Evolutionary conservation across 495 filamentous ascomycete species (phyloP), one percentile per base, ranked within the genome.

Genomic region (Penicillium bialowiezense): DNA sequence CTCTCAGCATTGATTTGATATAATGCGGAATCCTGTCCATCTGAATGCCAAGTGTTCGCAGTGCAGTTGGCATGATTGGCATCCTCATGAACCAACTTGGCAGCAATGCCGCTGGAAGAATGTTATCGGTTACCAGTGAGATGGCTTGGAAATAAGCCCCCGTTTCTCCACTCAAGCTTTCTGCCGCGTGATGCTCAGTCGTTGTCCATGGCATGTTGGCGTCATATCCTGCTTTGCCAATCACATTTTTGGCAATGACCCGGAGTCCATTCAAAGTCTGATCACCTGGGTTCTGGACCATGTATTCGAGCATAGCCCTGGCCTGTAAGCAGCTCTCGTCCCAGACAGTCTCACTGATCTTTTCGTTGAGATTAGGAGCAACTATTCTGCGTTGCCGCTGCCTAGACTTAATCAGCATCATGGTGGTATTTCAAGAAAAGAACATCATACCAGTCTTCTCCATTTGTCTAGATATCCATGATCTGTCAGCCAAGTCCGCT

Each of bases 181-280:
- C 23, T 8, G 23, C 4, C 23, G 55, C 21, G 24, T 18, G n/a
- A 20, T 41, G 37, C 18, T 55, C 14, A 44, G 51, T 38, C 13
- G 60, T 49, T n/a, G 56, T 38, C 59, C 67, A 76, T 0, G 61
- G 24, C 37, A 65, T 57, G 4, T 58, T 46, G 37, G 67, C 54
- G 17, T 63, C 63, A 50, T 70, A 74, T 12, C 65, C 70, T 13
- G 70, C 64, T 41, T 47, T 38, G 3, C 68, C 68, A 14, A 76
- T 56, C 5, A 74, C 71, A 50, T 76, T 71, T 54, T 74, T 67
- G 17, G 73, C 67, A 14, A 72, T 41, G 35, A 51, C 52, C 1
- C 60, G 58, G 12, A 70, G 47, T 2, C 61, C 60, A 9, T 40
- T 40, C 4, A 70, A 39, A 3, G 58, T 67, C 32, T 58, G 38